phyloP scores from a whole-genome alignment of 495 filamentous ascomycete genomes.

The Penicillium angulare region DNA sequence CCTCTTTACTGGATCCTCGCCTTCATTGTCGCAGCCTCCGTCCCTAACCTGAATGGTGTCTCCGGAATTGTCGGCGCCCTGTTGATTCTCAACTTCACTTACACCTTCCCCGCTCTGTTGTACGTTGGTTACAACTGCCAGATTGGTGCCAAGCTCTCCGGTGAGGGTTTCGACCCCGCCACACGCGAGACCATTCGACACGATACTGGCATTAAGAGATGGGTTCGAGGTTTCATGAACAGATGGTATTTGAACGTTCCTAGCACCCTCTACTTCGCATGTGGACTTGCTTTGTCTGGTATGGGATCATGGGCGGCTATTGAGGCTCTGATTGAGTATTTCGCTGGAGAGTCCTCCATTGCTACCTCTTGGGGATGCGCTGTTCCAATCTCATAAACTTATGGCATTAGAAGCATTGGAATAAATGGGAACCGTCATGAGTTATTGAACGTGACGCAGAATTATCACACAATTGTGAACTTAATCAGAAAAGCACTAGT shows the following conservation, averaged over 20 bases:
- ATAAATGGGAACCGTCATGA: too few relatives aligned
- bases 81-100: constrained; percentile 45
- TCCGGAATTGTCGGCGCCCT: constrained; percentile 30
- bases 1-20: constrained; percentile 57
- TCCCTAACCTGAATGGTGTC: constrained; percentile 44
- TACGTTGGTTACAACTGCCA: constrained; percentile 41
- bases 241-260: constrained; percentile 22
- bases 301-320: constrained; percentile 37
- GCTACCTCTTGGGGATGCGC: constrained; percentile 16
- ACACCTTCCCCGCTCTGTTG: constrained; percentile 45
- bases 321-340: constrained; percentile 23
- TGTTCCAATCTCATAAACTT: constrained; percentile 13
- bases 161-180: constrained; percentile 47
- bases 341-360: constrained; percentile 22
- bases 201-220: constrained; percentile 38
- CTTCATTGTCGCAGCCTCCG: constrained; percentile 44
- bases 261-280: constrained; percentile 21
- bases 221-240: constrained; percentile 31
- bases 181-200: constrained; percentile 33
- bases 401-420: too few relatives aligned
- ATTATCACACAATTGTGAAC: too few relatives aligned
- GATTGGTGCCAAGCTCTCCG: constrained; percentile 35
- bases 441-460: too few relatives aligned
- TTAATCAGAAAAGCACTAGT: too few relatives aligned
- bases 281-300: constrained; percentile 23